Conservation (phyloP, 306 rosid genomes). For the Corylus americana region DNA sequence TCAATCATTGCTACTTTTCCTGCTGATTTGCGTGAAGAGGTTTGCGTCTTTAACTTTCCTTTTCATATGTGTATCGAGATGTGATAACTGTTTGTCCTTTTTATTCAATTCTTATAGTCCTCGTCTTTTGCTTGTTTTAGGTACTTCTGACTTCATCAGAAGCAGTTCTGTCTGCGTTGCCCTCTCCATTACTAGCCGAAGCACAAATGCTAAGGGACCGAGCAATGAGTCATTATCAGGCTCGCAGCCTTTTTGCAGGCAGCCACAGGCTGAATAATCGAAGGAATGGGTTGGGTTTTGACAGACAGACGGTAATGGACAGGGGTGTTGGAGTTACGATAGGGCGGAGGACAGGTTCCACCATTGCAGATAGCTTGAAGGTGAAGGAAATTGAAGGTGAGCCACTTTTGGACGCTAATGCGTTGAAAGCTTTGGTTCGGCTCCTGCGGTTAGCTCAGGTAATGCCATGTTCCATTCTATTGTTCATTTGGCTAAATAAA, state of each 20-base stretch:
- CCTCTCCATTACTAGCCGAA: constrained; percentile 92
- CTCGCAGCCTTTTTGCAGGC: constrained; percentile 81
- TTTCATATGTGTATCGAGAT: constrained; percentile 13
- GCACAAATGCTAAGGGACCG: constrained; percentile 96
- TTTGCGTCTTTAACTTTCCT: constrained; percentile 37
- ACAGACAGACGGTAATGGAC: constrained; percentile 81
- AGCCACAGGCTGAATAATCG: constrained; percentile 76
- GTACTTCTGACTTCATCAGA: constrained; percentile 96
- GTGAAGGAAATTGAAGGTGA: constrained; percentile 89
- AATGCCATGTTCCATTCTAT: constrained; percentile 33
- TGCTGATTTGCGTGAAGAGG: constrained; percentile 99
- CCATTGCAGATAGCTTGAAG: constrained; percentile 67
- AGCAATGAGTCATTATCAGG: constrained; percentile 98
- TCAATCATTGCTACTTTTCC: constrained; percentile 98
- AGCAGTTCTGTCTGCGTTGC: constrained; percentile 93
- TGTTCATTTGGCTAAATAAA: constrained; percentile 16
- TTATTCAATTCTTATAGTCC: constrained; percentile 23
- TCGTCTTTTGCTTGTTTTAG: constrained; percentile 41
- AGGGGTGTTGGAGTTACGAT: constrained; percentile 93
- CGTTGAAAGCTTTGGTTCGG: constrained; percentile 85
- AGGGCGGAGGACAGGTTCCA: constrained; percentile 75
- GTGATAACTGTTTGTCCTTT: constrained; percentile 17
- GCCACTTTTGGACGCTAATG: constrained; percentile 81
- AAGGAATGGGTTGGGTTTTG: constrained; percentile 94
- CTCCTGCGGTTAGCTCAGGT: constrained; percentile 95